A percentile compares a stretch with the other conserved stretches of the same genome.
Conservation (phyloP, 148 eudicot species). For the Dianthus caryophyllus region DNA sequence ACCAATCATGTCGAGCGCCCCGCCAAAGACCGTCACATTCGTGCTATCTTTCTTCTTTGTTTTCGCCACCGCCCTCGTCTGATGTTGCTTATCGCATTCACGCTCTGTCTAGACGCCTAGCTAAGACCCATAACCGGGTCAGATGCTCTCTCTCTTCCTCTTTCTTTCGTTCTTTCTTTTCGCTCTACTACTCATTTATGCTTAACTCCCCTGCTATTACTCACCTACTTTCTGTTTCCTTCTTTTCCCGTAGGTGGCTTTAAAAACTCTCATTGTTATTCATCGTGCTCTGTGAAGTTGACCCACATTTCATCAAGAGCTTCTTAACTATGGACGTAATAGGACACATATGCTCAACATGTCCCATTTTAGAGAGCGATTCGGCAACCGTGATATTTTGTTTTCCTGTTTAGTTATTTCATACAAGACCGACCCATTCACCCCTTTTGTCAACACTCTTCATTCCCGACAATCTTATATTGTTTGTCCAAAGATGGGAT, state of each 20-base stretch:
- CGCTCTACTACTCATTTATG: no score
- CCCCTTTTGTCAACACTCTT: no score
- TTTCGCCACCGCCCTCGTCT: conserved; percentile 87
- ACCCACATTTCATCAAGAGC: conserved; percentile 90
- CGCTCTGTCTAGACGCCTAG: conserved; percentile 78
- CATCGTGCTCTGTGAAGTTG: conserved; percentile 98
- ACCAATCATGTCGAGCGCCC: no score
- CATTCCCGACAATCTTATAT: conserved; percentile 17
- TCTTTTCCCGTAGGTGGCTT: no score
- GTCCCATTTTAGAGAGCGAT: conserved; percentile 92
- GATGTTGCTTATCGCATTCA: conserved; percentile 96
- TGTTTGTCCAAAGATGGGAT: conserved; percentile 79
- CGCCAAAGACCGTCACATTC: no score
- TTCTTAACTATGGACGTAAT: conserved; percentile 60
- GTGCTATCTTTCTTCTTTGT: no score
- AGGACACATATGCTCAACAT: conserved; percentile 77
- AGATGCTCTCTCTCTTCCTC: conserved; percentile 34
- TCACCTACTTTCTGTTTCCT: no score
- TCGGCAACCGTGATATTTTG: conserved; percentile 56
- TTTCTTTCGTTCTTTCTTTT: background rate
- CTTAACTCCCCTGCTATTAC: no score
- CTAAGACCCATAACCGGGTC: conserved; percentile 96
- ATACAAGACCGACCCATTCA: no score
- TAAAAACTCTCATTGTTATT: no score
- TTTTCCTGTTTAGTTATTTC: no score